Evolutionary conservation across 1,284 basidiomycete species (phyloP).

Genomic region (Mixia osmundae): DNA sequence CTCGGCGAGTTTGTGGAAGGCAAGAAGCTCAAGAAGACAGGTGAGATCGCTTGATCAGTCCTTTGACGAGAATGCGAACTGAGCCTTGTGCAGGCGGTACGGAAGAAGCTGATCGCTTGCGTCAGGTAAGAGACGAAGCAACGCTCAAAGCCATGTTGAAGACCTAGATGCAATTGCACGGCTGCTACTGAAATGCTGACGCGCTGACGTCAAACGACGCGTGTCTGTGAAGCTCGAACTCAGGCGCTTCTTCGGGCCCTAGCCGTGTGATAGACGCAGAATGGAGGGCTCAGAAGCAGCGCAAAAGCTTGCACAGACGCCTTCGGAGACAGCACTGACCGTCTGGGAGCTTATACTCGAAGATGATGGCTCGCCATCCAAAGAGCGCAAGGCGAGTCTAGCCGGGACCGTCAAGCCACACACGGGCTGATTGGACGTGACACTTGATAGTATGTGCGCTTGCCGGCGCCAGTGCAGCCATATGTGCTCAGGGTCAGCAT

Average conservation of each 20-base stretch:
- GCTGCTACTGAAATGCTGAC: no score
- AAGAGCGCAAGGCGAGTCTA: slow-evolving; percentile 18
- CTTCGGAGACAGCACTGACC: no score
- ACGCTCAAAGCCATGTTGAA: slow-evolving; percentile 65
- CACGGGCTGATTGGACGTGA: no score
- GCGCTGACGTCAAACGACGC: no score
- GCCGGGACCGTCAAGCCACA: slow-evolving; percentile 12
- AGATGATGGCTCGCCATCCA: slow-evolving; percentile 65
- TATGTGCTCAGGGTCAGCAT: slow-evolving; percentile 73
- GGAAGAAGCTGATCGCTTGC: slow-evolving; percentile 63
- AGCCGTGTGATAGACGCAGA: no score
- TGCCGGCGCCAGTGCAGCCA: slow-evolving; percentile 67
- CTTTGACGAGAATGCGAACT: not conserved
- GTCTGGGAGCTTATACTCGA: slow-evolving; percentile 63
- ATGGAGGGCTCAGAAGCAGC: no score
- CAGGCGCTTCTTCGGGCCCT: no score
- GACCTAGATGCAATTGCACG: no score
- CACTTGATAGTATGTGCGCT: slow-evolving; percentile 57
- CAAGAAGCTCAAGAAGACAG: slow-evolving; percentile 76
- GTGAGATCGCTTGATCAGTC: slow-evolving; percentile 21
- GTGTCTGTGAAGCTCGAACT: no score
- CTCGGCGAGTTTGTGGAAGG: slow-evolving; percentile 54
- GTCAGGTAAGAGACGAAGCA: slow-evolving; percentile 57
- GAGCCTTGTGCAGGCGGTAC: slow-evolving; percentile 30
- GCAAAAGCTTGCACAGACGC: no score